Base-by-base conservation (phyloP, 2,329 filamentous ascomycete species). In the Aspergillus novoparasiticus region DNA sequence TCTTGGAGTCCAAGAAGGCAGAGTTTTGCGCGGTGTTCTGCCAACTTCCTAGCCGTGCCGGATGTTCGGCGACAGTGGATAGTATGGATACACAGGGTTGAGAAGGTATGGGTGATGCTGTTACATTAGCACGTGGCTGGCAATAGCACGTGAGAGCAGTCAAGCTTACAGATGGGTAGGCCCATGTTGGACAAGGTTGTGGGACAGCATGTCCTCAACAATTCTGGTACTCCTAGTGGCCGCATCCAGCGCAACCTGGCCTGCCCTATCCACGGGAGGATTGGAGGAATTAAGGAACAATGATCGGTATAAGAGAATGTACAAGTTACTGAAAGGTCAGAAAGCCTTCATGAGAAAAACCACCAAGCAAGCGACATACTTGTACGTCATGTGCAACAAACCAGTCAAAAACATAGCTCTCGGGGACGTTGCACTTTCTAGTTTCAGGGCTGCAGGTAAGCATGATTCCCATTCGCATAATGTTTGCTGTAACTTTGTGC, bases 1-100 rank as follows among this genome's bases (percentile, higher is more conserved):
- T 84, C 82, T 57, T 82, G 78, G 0, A 84, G 66, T 0, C 82
- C 81, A 21, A 84, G 66, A 0, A 84, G 69, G 61, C 82, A 84
- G 0, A 84, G 63, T n/a, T 83, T 79, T 0, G 82, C 81, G 30
- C 82, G 75, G 59, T 83, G 80, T 62, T 84, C 82, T 16, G 82
- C 80, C 0, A 84, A 72, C n/a, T 79, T 79, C 6, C 78, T 72
- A 2, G 78, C 75, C 3, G 79, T 79, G 5, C 78, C 78, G 61
- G 59, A 65, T 1, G 70, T 66, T 23, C 75, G 71, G 9, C 79
- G 75, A 14, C 83, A 77, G 46, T 81, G 75, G 9, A 82, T 79
- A 0, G 81, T 80, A 57, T 84, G 81, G 43, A 84, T 82, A 61
- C 81, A 84, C 1, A 84, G 72, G 1, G 82, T 79, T 43, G 81